Percentiles rank a stretch among this genome's conserved stretches.
Evolutionary conservation across 192 early-diverging fungal species (phyloP).

Genomic region (Linderina pennispora): DNA sequence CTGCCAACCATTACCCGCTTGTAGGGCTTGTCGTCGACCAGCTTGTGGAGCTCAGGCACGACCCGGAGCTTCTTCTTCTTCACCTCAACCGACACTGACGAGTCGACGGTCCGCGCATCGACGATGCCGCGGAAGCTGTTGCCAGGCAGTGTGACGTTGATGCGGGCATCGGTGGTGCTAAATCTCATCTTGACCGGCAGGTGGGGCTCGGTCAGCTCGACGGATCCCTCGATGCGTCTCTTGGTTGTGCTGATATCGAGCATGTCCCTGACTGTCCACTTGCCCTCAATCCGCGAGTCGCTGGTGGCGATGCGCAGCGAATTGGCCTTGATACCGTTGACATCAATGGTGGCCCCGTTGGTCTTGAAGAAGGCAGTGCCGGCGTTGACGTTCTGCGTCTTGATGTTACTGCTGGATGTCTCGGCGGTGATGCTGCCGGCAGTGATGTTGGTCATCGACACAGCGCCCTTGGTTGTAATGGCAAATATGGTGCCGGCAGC

Average conservation of each 20-base stretch:
- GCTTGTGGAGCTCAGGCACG: conserved; percentile 1
- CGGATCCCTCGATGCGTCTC: conserved; percentile 5
- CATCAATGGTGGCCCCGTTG: not conserved
- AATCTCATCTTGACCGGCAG: conserved; percentile 2
- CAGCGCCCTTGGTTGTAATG: conserved; percentile 9
- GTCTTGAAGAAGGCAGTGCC: not conserved
- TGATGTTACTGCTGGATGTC: conserved; percentile 7
- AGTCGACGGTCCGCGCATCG: conserved; percentile 11
- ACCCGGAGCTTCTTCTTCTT: not conserved
- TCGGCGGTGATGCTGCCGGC: not conserved
- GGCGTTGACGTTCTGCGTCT: not conserved
- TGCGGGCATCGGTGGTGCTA: conserved; percentile 10
- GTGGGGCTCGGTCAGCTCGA: conserved; percentile 2
- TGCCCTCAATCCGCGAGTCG: conserved; percentile 14
- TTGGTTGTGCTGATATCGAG: conserved; percentile 17
- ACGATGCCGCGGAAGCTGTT: conserved; percentile 12
- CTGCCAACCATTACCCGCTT: conserved; percentile 8
- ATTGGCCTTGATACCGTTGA: conserved; percentile 1
- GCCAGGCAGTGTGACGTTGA: conserved; percentile 8
- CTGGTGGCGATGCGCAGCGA: conserved; percentile 7
- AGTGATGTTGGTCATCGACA: conserved; percentile 3
- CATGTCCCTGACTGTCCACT: conserved; percentile 7
- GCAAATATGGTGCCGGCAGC: conserved; percentile 5
- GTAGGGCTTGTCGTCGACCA: conserved; percentile 11
- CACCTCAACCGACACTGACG: conserved; percentile 1